Conservation (phyloP, 2,329 filamentous ascomycete species). For the Penicillium sp. region DNA sequence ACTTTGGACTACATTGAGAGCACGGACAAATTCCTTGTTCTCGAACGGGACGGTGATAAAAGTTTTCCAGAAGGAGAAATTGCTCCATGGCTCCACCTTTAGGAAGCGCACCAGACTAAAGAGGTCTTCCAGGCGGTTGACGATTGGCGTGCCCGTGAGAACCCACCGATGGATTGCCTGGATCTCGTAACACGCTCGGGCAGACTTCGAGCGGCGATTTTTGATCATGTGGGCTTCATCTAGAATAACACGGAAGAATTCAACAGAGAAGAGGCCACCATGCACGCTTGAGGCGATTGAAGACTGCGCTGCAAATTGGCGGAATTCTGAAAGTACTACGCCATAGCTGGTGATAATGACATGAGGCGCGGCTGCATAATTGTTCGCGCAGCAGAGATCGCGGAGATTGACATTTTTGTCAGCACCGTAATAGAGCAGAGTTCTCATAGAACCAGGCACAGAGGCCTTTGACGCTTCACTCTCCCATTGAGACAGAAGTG, state of each 20-base stretch:
- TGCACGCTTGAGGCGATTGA: slow-evolving; percentile 69
- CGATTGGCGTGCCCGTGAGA: slow-evolving; percentile 92
- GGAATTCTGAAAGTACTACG: slow-evolving; percentile 86
- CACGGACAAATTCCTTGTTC: slow-evolving; percentile 89
- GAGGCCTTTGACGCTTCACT: slow-evolving; percentile 93
- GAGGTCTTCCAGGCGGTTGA: slow-evolving; percentile 91
- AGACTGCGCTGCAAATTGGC: slow-evolving; percentile 61
- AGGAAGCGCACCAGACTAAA: slow-evolving; percentile 93
- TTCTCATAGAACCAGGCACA: slow-evolving; percentile 76
- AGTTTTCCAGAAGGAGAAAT: slow-evolving; percentile 98
- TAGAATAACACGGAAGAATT: slow-evolving; percentile 93
- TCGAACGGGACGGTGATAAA: slow-evolving; percentile 98
- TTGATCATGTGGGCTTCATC: slow-evolving; percentile 97
- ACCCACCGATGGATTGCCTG: slow-evolving; percentile 86
- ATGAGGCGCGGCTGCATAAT: slow-evolving; percentile 76
- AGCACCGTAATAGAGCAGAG: slow-evolving; percentile 86
- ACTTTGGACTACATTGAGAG: slow-evolving; percentile 94
- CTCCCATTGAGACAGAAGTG: slow-evolving; percentile 93
- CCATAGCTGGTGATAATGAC: slow-evolving; percentile 96
- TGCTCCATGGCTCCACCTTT: slow-evolving; percentile 95
- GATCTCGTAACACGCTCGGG: slow-evolving; percentile 91
- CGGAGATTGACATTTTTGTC: slow-evolving; percentile 82
- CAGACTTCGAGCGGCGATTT: slow-evolving; percentile 85
- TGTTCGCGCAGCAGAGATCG: slow-evolving; percentile 74
- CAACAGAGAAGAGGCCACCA: slow-evolving; percentile 82